Evolutionary conservation across 768 basidiomycete species (phyloP).

Genomic region (Amanita phalloides): DNA sequence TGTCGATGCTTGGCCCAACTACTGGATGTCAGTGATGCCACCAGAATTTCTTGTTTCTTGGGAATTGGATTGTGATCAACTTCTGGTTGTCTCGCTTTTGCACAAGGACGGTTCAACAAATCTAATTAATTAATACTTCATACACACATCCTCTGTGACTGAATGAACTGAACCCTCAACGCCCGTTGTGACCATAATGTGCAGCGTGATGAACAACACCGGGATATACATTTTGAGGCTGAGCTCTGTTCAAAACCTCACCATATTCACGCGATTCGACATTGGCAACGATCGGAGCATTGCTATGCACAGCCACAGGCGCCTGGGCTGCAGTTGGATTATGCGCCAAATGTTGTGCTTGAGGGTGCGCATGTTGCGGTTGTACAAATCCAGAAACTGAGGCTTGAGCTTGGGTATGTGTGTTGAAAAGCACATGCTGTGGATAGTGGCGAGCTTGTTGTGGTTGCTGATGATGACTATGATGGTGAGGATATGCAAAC

Average conservation of each 20-base stretch:
- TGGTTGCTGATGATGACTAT: conserved; percentile 30
- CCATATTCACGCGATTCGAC: conserved; percentile 4
- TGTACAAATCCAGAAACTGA: conserved; percentile 3
- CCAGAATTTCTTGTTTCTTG: not conserved
- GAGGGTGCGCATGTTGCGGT: conserved; percentile 12
- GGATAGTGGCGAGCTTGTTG: conserved; percentile 15
- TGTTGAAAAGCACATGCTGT: conserved; percentile 11
- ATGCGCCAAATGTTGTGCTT: conserved; percentile 4
- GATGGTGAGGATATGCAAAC: conserved; percentile 61
- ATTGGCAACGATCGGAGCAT: conserved; percentile 3
- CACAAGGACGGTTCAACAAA: not conserved
- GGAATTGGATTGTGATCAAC: not conserved
- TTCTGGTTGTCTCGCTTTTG: not conserved
- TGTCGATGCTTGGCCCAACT: conserved; percentile 40
- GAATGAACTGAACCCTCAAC: conserved; percentile 5
- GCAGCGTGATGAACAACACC: conserved; percentile 16
- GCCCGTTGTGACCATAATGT: conserved; percentile 15
- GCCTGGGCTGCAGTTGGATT: conserved; percentile 2
- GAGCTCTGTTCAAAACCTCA: not conserved
- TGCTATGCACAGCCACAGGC: conserved; percentile 1
- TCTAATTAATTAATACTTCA: not conserved
- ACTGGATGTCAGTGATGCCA: too few species aligned
- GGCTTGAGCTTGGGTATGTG: conserved; percentile 5
- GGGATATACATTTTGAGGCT: conserved; percentile 11
- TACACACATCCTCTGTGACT: not conserved